phyloP scores from a whole-genome alignment of 257 asterid genomes.

The Penstemon newberryi region DNA sequence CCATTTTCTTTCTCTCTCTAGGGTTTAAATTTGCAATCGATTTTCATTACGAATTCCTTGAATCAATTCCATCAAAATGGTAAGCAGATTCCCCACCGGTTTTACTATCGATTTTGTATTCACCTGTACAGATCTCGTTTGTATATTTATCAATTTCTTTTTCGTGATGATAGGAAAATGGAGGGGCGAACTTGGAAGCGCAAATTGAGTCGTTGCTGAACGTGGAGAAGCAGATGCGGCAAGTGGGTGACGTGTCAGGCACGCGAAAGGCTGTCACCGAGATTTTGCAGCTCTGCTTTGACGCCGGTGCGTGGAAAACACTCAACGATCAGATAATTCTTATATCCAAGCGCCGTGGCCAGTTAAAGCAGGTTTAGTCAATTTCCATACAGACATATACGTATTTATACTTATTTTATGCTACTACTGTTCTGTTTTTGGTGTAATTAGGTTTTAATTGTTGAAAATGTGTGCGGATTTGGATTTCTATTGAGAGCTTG shows the following conservation, averaged over 20 bases:
- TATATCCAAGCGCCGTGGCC: slow-evolving; percentile 93
- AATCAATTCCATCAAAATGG: slow-evolving; percentile 33
- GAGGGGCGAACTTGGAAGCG: slow-evolving; percentile 64
- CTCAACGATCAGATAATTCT: slow-evolving; percentile 88
- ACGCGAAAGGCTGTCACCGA: slow-evolving; percentile 84
- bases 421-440: background rate
- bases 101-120: background rate
- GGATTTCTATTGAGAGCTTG: background rate
- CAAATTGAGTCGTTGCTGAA: slow-evolving; percentile 72
- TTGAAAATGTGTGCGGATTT: background rate
- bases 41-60: slow-evolving; percentile 6
- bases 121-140: slow-evolving; percentile 32
- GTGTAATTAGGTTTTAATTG: slow-evolving; percentile 18
- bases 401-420: background rate
- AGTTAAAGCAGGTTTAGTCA: slow-evolving; percentile 74
- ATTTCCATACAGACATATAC: background rate
- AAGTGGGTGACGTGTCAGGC: slow-evolving; percentile 80
- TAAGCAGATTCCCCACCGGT: slow-evolving; percentile 12
- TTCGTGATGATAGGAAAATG: slow-evolving; percentile 55
- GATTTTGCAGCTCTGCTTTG: slow-evolving; percentile 82
- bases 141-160: background rate
- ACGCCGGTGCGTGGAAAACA: slow-evolving; percentile 84
- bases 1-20: slow-evolving; percentile 26
- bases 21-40: slow-evolving; percentile 32
- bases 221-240: slow-evolving; percentile 97